phyloP scores from a whole-genome alignment of 2,329 filamentous ascomycete species.

The Monosporascus sp. region DNA sequence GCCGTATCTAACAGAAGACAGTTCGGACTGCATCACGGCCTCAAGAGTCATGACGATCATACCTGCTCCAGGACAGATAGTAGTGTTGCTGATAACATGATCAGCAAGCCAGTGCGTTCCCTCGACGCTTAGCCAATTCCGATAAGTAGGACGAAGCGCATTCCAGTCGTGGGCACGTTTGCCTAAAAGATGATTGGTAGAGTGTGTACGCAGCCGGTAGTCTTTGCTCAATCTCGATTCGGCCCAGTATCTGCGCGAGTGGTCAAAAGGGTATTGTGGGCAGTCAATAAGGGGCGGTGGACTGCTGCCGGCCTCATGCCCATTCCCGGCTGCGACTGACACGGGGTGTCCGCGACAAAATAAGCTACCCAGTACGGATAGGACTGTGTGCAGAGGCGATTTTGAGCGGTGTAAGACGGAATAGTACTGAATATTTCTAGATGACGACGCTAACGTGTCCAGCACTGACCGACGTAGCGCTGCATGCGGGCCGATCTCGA shows the following conservation, averaged over 20 bases:
- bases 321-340: conserved; percentile 6
- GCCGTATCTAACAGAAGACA: not conserved
- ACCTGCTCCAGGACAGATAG: conserved; percentile 25
- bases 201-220: conserved; percentile 15
- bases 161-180: conserved; percentile 8
- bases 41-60: conserved; percentile 28
- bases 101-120: conserved; percentile 38
- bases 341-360: conserved; percentile 7
- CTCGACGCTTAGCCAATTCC: conserved; percentile 32
- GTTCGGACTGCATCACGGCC: conserved; percentile 18
- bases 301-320: not conserved
- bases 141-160: conserved; percentile 28
- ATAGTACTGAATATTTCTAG: not conserved
- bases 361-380: conserved; percentile 8
- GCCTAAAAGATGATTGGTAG: conserved; percentile 20
- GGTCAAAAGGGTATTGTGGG: conserved; percentile 34
- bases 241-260: conserved; percentile 28
- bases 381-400: not conserved
- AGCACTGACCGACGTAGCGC: conserved; percentile 1
- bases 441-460: not conserved
- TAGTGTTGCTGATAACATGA: conserved; percentile 29
- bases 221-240: conserved; percentile 24
- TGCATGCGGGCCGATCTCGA: conserved; percentile 10
- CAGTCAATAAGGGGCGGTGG: conserved; percentile 20
- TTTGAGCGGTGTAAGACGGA: not conserved